Evolutionary conservation across 2,329 filamentous ascomycete genomes (phyloP).

Genomic region (Ramularia endophylla): DNA sequence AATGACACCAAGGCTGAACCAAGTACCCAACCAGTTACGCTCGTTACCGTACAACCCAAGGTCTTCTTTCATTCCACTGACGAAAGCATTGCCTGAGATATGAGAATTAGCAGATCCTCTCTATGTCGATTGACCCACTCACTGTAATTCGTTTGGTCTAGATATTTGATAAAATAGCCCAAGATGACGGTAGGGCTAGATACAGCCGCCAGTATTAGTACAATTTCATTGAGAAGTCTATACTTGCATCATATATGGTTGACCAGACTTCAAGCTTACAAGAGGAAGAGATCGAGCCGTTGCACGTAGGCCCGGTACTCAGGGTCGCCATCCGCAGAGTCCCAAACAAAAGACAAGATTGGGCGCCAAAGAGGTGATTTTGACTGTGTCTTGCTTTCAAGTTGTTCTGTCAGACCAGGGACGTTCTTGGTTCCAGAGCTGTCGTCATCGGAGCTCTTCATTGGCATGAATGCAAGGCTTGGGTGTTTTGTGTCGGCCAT

Average conservation of each 20-base stretch:
- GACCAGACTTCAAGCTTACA: slow-evolving; percentile 1
- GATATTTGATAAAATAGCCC: slow-evolving; percentile 9
- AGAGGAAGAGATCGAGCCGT: slow-evolving; percentile 10
- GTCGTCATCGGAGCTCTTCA: too few relatives aligned
- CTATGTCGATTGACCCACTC: too few relatives aligned
- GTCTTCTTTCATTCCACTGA: slow-evolving; percentile 39
- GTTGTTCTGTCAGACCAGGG: too few relatives aligned
- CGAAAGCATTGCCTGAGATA: slow-evolving; percentile 36
- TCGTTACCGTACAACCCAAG: slow-evolving; percentile 34
- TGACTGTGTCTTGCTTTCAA: too few relatives aligned
- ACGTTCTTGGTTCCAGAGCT: too few relatives aligned
- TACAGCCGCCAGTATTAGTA: neutral
- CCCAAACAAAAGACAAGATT: slow-evolving; percentile 11
- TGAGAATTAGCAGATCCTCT: too few relatives aligned
- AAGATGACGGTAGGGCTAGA: slow-evolving; percentile 5
- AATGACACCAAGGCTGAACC: slow-evolving; percentile 14
- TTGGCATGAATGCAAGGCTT: too few relatives aligned
- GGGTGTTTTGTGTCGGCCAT: too few relatives aligned
- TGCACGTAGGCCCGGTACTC: slow-evolving; percentile 10
- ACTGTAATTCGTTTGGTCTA: neutral
- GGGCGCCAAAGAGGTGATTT: slow-evolving; percentile 10
- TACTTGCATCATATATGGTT: slow-evolving; percentile 3
- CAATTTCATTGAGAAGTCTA: slow-evolving; percentile 5
- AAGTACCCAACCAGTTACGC: slow-evolving; percentile 27
- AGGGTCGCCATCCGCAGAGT: slow-evolving; percentile 10